phyloP scores from a whole-genome alignment of 768 basidiomycete species.

The Lyophyllum decastes region DNA sequence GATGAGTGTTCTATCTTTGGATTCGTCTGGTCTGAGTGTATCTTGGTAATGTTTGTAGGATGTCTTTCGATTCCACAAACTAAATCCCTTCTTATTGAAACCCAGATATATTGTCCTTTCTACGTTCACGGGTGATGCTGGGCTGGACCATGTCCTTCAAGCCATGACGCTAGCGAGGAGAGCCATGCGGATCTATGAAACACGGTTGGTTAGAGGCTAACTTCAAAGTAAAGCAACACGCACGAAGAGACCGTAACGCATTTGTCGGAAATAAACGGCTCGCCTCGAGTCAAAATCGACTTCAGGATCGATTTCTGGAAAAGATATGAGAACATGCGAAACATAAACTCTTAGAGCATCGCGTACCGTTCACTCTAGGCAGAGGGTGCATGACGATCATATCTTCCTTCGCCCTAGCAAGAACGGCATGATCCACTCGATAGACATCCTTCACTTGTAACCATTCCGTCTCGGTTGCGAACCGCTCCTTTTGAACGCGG shows the following conservation, averaged over 20 bases:
- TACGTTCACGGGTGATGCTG: not conserved
- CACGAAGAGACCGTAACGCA: slow-evolving; percentile 97
- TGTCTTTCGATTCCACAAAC: not conserved
- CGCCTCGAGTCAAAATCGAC: slow-evolving; percentile 95
- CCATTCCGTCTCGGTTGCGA: slow-evolving; percentile 82
- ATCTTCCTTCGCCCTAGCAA: slow-evolving; percentile 91
- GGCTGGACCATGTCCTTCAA: slow-evolving; percentile 11
- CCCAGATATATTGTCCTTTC: not conserved
- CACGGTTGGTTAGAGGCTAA: not conserved
- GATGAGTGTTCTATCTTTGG: too few species aligned
- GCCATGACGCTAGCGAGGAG: slow-evolving; percentile 66
- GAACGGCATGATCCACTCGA: slow-evolving; percentile 89
- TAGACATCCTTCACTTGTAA: slow-evolving; percentile 89
- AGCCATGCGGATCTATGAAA: slow-evolving; percentile 71
- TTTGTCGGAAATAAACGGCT: slow-evolving; percentile 97
- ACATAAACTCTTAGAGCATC: not conserved
- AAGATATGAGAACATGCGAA: slow-evolving; percentile 12
- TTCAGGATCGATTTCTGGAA: slow-evolving; percentile 95
- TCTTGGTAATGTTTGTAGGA: too few species aligned
- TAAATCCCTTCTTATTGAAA: not conserved
- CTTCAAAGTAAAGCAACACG: slow-evolving; percentile 34
- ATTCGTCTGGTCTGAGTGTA: too few species aligned
- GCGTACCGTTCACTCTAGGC: slow-evolving; percentile 83
- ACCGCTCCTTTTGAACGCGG: slow-evolving; percentile 93
- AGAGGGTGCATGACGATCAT: slow-evolving; percentile 99